A percentile compares a stretch with the other conserved stretches of the same genome.
Evolutionary conservation across 2,329 filamentous ascomycete genomes (phyloP).

Genomic region (Trichoderma oligosporum): DNA sequence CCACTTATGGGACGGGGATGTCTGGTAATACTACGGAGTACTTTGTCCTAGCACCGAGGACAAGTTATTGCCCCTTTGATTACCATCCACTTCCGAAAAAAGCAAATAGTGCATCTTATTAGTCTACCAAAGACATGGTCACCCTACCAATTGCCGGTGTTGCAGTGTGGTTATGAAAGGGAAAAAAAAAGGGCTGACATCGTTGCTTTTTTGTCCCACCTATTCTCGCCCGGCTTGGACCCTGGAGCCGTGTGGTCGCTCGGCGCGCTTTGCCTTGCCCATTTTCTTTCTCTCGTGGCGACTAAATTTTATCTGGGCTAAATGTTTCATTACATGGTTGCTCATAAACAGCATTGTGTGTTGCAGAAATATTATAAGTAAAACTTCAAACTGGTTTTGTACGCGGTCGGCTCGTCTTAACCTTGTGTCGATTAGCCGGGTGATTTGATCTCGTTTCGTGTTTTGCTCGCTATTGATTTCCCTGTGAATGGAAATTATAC

Average conservation of each 20-base stretch:
- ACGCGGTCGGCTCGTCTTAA: neutral
- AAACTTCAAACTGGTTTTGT: neutral
- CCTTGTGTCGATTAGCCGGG: neutral
- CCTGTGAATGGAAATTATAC: neutral
- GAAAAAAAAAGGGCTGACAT: neutral
- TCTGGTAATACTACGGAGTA: neutral
- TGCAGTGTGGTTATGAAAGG: neutral
- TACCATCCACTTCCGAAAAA: slow-evolving; percentile 14
- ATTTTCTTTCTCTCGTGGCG: too few species aligned
- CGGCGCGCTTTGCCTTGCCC: neutral
- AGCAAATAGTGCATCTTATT: neutral
- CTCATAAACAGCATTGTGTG: slow-evolving; percentile 1
- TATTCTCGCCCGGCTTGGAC: neutral
- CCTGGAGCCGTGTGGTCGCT: neutral
- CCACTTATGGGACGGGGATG: neutral
- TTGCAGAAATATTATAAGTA: slow-evolving; percentile 10
- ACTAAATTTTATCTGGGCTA: neutral
- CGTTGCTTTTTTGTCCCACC: neutral
- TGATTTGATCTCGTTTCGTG: neutral
- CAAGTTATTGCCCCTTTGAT: slow-evolving; percentile 14
- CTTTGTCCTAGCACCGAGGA: neutral
- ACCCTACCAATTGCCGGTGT: neutral
- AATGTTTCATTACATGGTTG: neutral
- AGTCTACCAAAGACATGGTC: slow-evolving; percentile 1
- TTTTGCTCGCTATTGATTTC: neutral